Evolutionary conservation across 208 protist genomes (phyloP).

Genomic region (Crithidia mellificae): DNA sequence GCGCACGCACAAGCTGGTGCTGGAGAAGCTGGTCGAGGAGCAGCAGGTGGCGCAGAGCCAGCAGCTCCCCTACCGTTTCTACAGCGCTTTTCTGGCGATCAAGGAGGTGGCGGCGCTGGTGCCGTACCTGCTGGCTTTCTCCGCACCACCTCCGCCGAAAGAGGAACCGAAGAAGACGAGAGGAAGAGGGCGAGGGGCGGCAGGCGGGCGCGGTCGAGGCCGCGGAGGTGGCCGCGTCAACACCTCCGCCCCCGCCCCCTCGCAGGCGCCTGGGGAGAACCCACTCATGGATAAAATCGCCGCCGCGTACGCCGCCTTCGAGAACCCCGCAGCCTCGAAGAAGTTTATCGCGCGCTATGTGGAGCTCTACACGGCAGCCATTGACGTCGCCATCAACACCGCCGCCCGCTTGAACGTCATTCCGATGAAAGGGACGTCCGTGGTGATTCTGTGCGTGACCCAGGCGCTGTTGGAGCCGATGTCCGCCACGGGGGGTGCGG

Average conservation of each 20-base stretch:
- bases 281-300: neutral
- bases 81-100: slow-evolving; percentile 91
- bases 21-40: slow-evolving; percentile 46
- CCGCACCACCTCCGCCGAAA: neutral
- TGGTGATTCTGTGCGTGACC: slow-evolving; percentile 80
- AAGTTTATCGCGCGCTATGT: slow-evolving; percentile 6
- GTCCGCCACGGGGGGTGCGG: slow-evolving; percentile 15
- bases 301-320: slow-evolving; percentile 14
- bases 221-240: slow-evolving; percentile 37
- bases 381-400: slow-evolving; percentile 78
- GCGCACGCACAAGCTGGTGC: slow-evolving; percentile 58
- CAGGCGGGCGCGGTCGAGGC: slow-evolving; percentile 15
- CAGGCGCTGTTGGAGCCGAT: slow-evolving; percentile 33
- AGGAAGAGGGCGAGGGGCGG: neutral
- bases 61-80: slow-evolving; percentile 94
- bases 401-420: slow-evolving; percentile 87
- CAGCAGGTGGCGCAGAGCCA: slow-evolving; percentile 72
- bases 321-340: slow-evolving; percentile 17
- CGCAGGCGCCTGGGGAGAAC: slow-evolving; percentile 64
- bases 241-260: slow-evolving; percentile 47
- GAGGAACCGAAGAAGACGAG: neutral
- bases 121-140: neutral
- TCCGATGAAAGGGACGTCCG: slow-evolving; percentile 84
- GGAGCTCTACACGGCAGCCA: slow-evolving; percentile 35
- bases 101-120: slow-evolving; percentile 24